Percentiles rank a stretch among this genome's conserved stretches.
Evolutionary conservation across 306 rosid species (phyloP).

Genomic region (Ochetophila trinervis): DNA sequence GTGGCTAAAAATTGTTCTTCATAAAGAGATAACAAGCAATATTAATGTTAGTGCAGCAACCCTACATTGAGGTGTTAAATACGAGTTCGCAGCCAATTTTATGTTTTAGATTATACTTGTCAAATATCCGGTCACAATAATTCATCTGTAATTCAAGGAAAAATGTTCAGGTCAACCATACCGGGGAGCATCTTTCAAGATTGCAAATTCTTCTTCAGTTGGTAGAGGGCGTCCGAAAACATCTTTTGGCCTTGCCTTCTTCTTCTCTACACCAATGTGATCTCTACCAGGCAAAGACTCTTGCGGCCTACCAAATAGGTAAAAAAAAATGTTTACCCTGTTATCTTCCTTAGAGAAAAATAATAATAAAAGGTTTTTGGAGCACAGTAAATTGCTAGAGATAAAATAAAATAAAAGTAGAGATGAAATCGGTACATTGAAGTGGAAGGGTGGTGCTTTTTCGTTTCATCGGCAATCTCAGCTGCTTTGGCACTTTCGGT

Average conservation of each 20-base stretch:
- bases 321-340: neutral
- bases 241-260: conserved; percentile 82
- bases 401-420: neutral
- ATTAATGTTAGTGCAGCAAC: too few relatives aligned
- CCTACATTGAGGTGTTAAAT: too few relatives aligned
- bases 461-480: conserved; percentile 64
- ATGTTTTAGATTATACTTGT: too few relatives aligned
- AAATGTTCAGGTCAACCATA: conserved; percentile 11
- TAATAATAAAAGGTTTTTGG: too few relatives aligned
- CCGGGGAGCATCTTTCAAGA: conserved; percentile 92
- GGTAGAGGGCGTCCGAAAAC: conserved; percentile 92
- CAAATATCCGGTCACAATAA: too few relatives aligned
- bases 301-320: conserved; percentile 32
- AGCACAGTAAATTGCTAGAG: neutral
- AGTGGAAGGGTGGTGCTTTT: conserved; percentile 46
- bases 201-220: conserved; percentile 82
- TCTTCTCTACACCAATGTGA: conserved; percentile 44
- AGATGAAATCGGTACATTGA: conserved; percentile 35
- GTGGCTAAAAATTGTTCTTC: too few relatives aligned
- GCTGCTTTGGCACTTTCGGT: conserved; percentile 96
- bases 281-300: conserved; percentile 34
- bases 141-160: too few relatives aligned
- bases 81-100: too few relatives aligned
- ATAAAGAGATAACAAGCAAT: too few relatives aligned
- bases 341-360: neutral